Percentiles rank a stretch among this genome's conserved stretches.
phyloP scores from a whole-genome alignment of 495 filamentous ascomycete genomes.

The Penicillium arizonense region DNA sequence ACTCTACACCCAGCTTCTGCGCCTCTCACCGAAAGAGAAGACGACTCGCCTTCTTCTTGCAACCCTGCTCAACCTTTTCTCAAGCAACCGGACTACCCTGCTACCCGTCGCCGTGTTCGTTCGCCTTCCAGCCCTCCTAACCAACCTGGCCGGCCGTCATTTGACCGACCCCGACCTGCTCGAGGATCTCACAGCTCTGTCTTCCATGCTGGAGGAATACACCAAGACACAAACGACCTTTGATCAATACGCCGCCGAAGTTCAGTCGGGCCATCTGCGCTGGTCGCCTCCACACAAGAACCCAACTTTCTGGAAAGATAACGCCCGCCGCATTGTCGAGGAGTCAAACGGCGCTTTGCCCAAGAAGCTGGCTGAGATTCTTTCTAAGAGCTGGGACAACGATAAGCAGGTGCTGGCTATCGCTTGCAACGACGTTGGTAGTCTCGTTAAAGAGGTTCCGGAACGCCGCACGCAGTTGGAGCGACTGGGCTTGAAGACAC shows the following conservation, averaged over 20 bases:
- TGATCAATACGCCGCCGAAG: constrained; percentile 89
- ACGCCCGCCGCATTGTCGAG: constrained; percentile 89
- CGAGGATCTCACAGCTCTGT: constrained; percentile 76
- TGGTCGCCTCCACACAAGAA: constrained; percentile 96
- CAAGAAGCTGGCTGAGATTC: constrained; percentile 82
- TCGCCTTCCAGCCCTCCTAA: constrained; percentile 75
- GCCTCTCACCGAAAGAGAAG: constrained; percentile 95
- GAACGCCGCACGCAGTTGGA: constrained; percentile 81
- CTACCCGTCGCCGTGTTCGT: constrained; percentile 80
- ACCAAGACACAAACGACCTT: constrained; percentile 96
- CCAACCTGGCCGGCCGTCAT: constrained; percentile 79
- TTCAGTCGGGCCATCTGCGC: constrained; percentile 83
- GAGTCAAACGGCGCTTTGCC: constrained; percentile 74
- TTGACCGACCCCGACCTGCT: constrained; percentile 85
- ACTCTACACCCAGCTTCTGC: constrained; percentile 84
- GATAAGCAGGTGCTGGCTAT: constrained; percentile 97
- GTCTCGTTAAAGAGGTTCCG: constrained; percentile 84
- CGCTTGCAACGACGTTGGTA: constrained; percentile 91
- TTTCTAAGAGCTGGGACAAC: constrained; percentile 80
- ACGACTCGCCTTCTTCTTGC: constrained; percentile 89
- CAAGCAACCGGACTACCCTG: constrained; percentile 68
- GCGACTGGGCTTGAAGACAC: constrained; percentile 82
- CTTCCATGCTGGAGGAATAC: constrained; percentile 83
- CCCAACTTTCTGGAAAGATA: constrained; percentile 88
- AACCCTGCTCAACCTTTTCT: constrained; percentile 82